Base-by-base conservation (phyloP, 768 basidiomycete genomes). In the Boletus barrowsii region DNA sequence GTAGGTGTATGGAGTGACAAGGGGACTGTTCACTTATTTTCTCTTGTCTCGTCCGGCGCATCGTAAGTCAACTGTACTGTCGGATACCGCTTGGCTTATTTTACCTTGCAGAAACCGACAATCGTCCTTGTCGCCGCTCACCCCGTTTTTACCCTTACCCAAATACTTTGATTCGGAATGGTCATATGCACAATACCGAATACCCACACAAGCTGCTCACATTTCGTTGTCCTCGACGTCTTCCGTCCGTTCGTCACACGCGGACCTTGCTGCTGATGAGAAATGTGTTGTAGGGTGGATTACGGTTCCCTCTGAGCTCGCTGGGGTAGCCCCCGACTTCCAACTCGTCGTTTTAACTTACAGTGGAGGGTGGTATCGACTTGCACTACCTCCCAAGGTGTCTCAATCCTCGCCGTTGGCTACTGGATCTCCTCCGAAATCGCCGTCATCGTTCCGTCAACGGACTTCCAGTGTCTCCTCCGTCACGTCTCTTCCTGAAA, bases 141-240 rank as follows among this genome's bases (percentile, higher is more conserved):
- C 87, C 15, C 86, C 88, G 4, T 93, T 87, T 65, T 72, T 96
- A 10, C 88, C 87, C 14, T 77, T 92, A 33, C 93, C 93, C 17
- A 90, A 88, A 57, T 96, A 96, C 68, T 94, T 97, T 66, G 85
- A 86, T 64, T 94, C 92, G n/a, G 88, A 94, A 69, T 96, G 93
- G 94, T 95, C 93, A 0, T 94, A 96, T 65, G 91, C 93, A 14
- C 88, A 91, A 60, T 97, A 90, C 68, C 83, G 90, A 41, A 89
- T 97, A 65, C 93, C 93, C 3, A 75, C 87, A 3, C 90, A 92
- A 61, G 86, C 87, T 2, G 77, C 92, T 9, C 91, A 94, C 58
- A 87, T 93, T 44, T 86, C 89, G 11, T 72, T 93, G 33, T 83
- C 87, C 13, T 81, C 88, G 3, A 79, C 83, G n/a, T 79, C 84